phyloP scores from a whole-genome alignment of 2,329 filamentous ascomycete species.

The Arachnopeziza araneosa region DNA sequence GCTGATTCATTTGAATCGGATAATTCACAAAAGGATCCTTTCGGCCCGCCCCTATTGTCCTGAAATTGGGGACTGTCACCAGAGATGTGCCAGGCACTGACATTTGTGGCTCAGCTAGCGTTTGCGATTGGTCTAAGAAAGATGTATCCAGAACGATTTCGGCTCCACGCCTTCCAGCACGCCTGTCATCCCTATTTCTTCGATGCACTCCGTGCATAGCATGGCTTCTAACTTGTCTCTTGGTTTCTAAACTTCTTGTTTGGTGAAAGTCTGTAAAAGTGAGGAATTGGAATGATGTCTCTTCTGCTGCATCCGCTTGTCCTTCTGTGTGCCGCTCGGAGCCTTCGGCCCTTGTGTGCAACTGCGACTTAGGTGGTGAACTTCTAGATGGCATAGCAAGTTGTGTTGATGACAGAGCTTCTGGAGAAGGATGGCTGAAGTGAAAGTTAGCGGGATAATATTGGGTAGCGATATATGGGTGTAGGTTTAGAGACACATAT shows the following conservation, averaged over 20 bases:
- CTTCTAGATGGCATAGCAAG: too few relatives aligned
- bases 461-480: too few relatives aligned
- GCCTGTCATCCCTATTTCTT: not conserved
- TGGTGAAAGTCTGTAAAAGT: slow-evolving; percentile 10
- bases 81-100: not conserved
- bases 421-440: too few relatives aligned
- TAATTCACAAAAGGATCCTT: slow-evolving; percentile 7
- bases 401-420: too few relatives aligned
- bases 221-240: slow-evolving; percentile 10
- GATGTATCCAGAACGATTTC: slow-evolving; percentile 2
- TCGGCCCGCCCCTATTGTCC: slow-evolving; percentile 5
- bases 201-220: slow-evolving; percentile 7
- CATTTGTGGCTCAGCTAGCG: not conserved
- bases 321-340: not conserved
- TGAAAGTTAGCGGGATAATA: too few relatives aligned
- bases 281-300: slow-evolving; percentile 2
- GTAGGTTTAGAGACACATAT: too few relatives aligned
- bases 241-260: slow-evolving; percentile 4
- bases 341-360: too few relatives aligned
- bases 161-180: not conserved
- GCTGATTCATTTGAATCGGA: slow-evolving; percentile 11
- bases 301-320: not conserved
- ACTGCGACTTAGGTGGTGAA: too few relatives aligned
- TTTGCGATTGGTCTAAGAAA: not conserved
- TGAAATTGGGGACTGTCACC: not conserved